Conservation (phyloP, 2,329 filamentous ascomycete genomes). For the Ophiosphaerella narmari region DNA sequence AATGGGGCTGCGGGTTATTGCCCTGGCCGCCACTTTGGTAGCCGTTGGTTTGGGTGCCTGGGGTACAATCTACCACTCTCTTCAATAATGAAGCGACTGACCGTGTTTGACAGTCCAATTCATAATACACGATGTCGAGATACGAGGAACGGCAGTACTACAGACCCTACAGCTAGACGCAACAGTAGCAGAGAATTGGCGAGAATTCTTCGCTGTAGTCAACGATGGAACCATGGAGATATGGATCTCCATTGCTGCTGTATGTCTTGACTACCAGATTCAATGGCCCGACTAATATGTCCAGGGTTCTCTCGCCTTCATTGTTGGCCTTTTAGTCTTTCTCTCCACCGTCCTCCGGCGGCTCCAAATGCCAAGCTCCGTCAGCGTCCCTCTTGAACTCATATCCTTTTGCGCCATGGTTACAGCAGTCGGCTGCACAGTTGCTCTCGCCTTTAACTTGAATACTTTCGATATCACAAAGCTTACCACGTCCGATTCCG, state of each 20-base stretch:
- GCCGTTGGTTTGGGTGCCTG: slow-evolving; percentile 30
- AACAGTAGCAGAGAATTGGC: slow-evolving; percentile 21
- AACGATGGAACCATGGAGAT: slow-evolving; percentile 18
- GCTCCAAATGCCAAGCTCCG: slow-evolving; percentile 18
- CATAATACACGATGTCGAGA: slow-evolving; percentile 28
- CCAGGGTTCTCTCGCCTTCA: slow-evolving; percentile 26
- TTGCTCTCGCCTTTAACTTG: slow-evolving; percentile 25
- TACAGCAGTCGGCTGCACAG: slow-evolving; percentile 24
- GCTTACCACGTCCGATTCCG: slow-evolving; percentile 17
- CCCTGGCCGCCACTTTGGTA: slow-evolving; percentile 22
- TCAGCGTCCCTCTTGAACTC: slow-evolving; percentile 28
- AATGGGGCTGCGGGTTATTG: slow-evolving; percentile 25
- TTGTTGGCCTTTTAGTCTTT: slow-evolving; percentile 20
- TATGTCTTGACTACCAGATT: slow-evolving; percentile 14
- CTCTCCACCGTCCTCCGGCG: slow-evolving; percentile 20
- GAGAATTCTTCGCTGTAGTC: slow-evolving; percentile 19
- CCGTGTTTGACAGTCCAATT: slow-evolving; percentile 9
- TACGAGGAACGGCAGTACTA: slow-evolving; percentile 21
- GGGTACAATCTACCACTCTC: slow-evolving; percentile 18
- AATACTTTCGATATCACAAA: slow-evolving; percentile 7
- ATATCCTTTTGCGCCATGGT: slow-evolving; percentile 29
- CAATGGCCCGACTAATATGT: slow-evolving; percentile 5
- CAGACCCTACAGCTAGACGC: slow-evolving; percentile 11
- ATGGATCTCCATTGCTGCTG: slow-evolving; percentile 31
- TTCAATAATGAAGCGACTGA: background rate